A percentile compares a stretch with the other conserved stretches of the same genome.
Conservation (phyloP, 805 yeast species). For the Allodekkera sacchari region DNA sequence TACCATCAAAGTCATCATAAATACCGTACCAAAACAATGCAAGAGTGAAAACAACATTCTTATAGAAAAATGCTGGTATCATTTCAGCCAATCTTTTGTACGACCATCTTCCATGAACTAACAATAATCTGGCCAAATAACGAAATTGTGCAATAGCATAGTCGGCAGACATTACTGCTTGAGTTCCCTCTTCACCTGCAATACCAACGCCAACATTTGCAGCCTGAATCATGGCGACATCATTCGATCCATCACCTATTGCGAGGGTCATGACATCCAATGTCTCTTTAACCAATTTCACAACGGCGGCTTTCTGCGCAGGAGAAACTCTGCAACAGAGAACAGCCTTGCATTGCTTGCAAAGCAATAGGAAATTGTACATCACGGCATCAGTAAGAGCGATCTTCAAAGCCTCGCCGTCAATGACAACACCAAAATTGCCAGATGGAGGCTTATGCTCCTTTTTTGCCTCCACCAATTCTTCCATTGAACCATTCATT, state of each 20-base stretch:
- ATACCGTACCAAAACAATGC: constrained; percentile 78
- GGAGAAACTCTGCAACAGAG: constrained; percentile 86
- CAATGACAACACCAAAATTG: constrained; percentile 62
- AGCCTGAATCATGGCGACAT: constrained; percentile 86
- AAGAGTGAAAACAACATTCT: constrained; percentile 66
- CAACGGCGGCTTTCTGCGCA: constrained; percentile 81
- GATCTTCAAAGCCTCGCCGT: constrained; percentile 67
- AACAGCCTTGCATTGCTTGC: constrained; percentile 77
- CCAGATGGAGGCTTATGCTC: constrained; percentile 64
- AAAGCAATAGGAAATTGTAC: constrained; percentile 57
- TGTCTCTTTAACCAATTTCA: constrained; percentile 63
- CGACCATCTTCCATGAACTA: constrained; percentile 85
- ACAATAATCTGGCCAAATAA: constrained; percentile 52
- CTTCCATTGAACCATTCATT: constrained; percentile 52
- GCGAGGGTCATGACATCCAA: constrained; percentile 79
- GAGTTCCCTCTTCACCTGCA: constrained; percentile 88
- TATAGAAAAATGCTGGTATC: constrained; percentile 77
- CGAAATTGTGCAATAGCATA: constrained; percentile 82
- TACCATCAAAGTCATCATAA: constrained; percentile 67
- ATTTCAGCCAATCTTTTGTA: constrained; percentile 74
- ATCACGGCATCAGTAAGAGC: constrained; percentile 34
- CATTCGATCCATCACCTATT: constrained; percentile 85
- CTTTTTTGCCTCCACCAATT: constrained; percentile 44
- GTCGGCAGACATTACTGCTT: constrained; percentile 84
- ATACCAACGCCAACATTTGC: constrained; percentile 87